Evolutionary conservation across 2,329 filamentous ascomycete genomes (phyloP), one percentile per base, ranked within the genome.

Genomic region (Ascomycota sp.): DNA sequence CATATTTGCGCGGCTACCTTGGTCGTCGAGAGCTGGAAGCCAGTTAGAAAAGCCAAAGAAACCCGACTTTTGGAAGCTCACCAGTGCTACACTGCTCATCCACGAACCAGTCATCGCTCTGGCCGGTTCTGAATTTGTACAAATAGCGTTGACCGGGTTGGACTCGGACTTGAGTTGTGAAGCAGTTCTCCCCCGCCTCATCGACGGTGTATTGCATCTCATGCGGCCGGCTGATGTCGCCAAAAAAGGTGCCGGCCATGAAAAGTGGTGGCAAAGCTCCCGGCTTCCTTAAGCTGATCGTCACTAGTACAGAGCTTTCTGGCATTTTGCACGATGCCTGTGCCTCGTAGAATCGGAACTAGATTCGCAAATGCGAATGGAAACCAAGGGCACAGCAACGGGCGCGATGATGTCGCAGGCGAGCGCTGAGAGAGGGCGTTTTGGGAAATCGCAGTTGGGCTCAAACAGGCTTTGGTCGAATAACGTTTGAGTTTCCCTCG

Each of bases 71-170:
- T 7, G 28, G 39, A 7, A 24, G 13, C 61, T 41, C 57, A 77
- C 74, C 61, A 35, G 61, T 70, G 10, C 68, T 64, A 35, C 62
- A 59, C 31, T 57, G 58, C 37, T 79, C 70, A 42, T 82, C 68
- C 31, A 79, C 51, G 21, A 72, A 58, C 76, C 76, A 80, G 68
- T 72, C 78, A 40, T 78, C 66, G 32, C 68, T 68, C 13, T 61
- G 49, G 8, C 75, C 76, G 27, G 77, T 56, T 25, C 74, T 66
- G 43, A 83, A 76, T 52, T 81, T 83, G 62, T 82, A 84, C 44
- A 78, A 71, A 41, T 80, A 68, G 37, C 68, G 63, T 32, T 66
- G 62, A 16, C 65, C 66, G 16, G 65, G 56, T 12, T 67, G 57
- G 7, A 66, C 58, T 27, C 61, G 48, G 31, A 80, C 58, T 1